A percentile compares a stretch with the other conserved stretches of the same genome.
phyloP scores from a whole-genome alignment of 805 yeast genomes.

The Saccharomycopsis fodiens region DNA sequence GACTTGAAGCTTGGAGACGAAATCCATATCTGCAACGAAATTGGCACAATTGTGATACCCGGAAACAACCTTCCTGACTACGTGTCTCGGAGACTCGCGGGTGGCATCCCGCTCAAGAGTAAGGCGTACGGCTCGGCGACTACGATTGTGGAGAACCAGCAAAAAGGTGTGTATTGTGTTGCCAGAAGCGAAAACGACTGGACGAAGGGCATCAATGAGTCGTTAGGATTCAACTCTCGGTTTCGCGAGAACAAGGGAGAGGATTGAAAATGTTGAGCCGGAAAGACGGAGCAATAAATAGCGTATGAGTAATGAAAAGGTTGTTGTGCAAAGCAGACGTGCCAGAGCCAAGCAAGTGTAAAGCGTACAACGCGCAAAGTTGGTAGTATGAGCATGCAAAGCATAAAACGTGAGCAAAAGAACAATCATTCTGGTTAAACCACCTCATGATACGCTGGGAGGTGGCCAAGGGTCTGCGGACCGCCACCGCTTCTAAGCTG shows the following conservation, averaged over 20 bases:
- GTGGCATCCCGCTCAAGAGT: constrained; percentile 1
- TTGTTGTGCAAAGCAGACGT: too few species aligned
- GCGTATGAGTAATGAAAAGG: too few species aligned
- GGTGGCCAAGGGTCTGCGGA: too few species aligned
- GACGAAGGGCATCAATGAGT: constrained; percentile 83
- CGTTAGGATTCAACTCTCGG: constrained; percentile 74
- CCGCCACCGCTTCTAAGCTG: too few species aligned
- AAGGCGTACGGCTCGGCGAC: neutral
- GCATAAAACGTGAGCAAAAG: too few species aligned
- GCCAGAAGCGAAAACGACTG: constrained; percentile 81
- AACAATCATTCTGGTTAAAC: too few species aligned
- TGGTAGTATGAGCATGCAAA: too few species aligned
- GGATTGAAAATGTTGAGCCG: too few species aligned
- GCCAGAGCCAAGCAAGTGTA: too few species aligned
- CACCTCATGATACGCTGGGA: neutral
- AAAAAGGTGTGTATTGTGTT: constrained; percentile 78
- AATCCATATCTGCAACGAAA: constrained; percentile 61
- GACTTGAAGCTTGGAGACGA: constrained; percentile 70
- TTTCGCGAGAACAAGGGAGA: constrained; percentile 49
- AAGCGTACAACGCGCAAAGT: too few species aligned
- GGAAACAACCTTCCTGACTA: constrained; percentile 38
- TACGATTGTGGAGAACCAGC: constrained; percentile 22
- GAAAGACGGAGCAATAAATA: neutral
- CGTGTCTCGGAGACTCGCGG: neutral
- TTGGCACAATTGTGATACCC: constrained; percentile 51